phyloP scores from a whole-genome alignment of 768 basidiomycete species.

The Tulasnella sp. region DNA sequence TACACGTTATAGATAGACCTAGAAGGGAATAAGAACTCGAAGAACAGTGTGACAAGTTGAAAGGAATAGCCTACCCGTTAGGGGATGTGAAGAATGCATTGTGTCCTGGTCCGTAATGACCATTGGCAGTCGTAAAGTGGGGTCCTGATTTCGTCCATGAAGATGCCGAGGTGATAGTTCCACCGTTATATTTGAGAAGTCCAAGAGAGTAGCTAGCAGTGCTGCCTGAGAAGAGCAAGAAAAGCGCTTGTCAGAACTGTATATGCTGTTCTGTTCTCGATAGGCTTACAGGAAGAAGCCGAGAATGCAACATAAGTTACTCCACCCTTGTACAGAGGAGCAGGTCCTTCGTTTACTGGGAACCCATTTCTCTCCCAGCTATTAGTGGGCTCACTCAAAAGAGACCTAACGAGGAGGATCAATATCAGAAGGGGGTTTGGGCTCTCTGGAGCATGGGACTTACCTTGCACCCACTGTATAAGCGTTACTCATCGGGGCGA shows the following conservation, averaged over 20 bases:
- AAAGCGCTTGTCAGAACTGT: not conserved
- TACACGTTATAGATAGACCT: slow-evolving; percentile 3
- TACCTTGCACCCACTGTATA: not conserved
- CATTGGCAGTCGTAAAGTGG: not conserved
- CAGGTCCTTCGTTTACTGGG: slow-evolving; percentile 1
- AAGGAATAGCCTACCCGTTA: not conserved
- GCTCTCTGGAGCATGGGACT: not conserved
- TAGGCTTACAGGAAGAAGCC: not conserved
- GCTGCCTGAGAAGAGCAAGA: not conserved
- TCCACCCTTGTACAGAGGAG: not conserved
- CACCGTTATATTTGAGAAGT: not conserved
- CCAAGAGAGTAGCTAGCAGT: not conserved
- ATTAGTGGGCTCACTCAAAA: not conserved
- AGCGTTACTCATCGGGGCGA: not conserved
- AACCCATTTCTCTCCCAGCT: not conserved
- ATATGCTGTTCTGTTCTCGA: not conserved
- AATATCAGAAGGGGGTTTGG: not conserved
- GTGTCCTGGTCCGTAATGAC: slow-evolving; percentile 2
- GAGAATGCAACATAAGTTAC: not conserved
- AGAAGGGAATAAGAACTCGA: not conserved
- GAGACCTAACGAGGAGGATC: not conserved
- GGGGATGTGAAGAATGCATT: not conserved
- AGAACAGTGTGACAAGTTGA: not conserved
- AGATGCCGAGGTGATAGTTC: not conserved
- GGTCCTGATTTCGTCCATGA: not conserved